phyloP scores from a whole-genome alignment of 2,329 filamentous ascomycete genomes.

The Sodiomyces alkalinus region DNA sequence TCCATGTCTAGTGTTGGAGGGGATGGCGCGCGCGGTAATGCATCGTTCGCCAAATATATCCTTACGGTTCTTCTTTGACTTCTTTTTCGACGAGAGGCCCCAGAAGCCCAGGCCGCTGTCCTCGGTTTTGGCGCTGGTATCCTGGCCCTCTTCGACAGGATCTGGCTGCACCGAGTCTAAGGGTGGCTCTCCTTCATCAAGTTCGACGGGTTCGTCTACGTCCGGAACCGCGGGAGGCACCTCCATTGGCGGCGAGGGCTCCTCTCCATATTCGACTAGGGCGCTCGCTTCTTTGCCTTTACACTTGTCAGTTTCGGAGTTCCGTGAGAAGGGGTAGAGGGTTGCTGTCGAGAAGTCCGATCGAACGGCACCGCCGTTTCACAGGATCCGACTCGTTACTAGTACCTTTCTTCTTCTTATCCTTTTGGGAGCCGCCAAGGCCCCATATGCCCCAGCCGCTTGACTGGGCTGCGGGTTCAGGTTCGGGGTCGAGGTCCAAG shows the following conservation, averaged over 20 bases:
- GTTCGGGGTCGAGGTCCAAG: conserved; percentile 8
- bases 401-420: conserved; percentile 15
- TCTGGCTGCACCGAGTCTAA: conserved; percentile 31
- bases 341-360: conserved; percentile 3
- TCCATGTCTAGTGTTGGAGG: conserved; percentile 33
- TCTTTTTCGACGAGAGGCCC: conserved; percentile 24
- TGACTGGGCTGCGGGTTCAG: conserved; percentile 9
- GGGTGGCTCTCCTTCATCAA: conserved; percentile 25
- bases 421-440: conserved; percentile 11
- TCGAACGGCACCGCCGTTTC: conserved; percentile 2
- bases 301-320: conserved; percentile 34
- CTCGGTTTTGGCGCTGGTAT: conserved; percentile 25
- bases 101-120: conserved; percentile 24
- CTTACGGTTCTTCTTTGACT: conserved; percentile 25
- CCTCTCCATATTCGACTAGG: conserved; percentile 20
- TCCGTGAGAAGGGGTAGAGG: too few relatives aligned
- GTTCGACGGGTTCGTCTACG: conserved; percentile 22
- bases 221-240: conserved; percentile 15
- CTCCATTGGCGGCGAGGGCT: conserved; percentile 9
- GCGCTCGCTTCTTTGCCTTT: conserved; percentile 18
- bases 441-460: conserved; percentile 11
- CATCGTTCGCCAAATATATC: conserved; percentile 23
- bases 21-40: conserved; percentile 30
- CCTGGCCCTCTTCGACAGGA: conserved; percentile 27
- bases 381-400: conserved; percentile 17